Percentiles rank a stretch among this genome's conserved stretches.
phyloP scores from a whole-genome alignment of 257 asterid species.

The Fraxinus quadrangulata region DNA sequence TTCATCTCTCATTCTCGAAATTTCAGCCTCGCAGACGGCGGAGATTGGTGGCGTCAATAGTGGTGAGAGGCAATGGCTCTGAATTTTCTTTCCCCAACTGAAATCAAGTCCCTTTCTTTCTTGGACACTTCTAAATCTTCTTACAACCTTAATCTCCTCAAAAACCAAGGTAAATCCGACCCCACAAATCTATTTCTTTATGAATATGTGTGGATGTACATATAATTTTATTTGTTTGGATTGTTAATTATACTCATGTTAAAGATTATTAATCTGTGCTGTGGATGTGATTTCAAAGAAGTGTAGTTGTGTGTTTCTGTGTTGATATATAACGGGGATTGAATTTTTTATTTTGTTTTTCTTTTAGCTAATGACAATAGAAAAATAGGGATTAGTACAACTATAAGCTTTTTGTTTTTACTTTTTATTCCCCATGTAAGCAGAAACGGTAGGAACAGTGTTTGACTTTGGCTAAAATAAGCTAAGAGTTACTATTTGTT shows the following conservation, averaged over 20 bases:
- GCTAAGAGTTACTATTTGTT: neutral
- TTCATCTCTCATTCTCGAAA: conserved; percentile 21
- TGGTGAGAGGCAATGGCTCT: conserved; percentile 48
- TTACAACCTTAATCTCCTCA: conserved; percentile 58
- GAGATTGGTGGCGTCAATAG: conserved; percentile 15
- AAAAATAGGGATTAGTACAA: neutral
- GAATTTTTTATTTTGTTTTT: neutral
- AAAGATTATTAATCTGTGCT: neutral
- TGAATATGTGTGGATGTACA: neutral
- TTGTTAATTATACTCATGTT: neutral
- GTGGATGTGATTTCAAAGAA: conserved; percentile 15
- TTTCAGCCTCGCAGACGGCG: conserved; percentile 4
- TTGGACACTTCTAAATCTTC: conserved; percentile 69
- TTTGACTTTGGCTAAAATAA: conserved; percentile 2
- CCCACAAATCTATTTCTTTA: neutral
- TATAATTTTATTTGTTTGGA: conserved; percentile 11
- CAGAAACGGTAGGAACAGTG: neutral
- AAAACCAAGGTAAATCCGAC: conserved; percentile 44
- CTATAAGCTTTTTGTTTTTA: neutral
- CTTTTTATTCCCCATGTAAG: neutral
- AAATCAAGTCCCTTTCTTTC: conserved; percentile 77
- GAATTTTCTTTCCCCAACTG: conserved; percentile 66
- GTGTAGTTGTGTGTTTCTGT: neutral
- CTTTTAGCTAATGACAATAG: neutral
- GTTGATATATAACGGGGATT: conserved; percentile 25